Evolutionary conservation across 345 rosid species (phyloP).

Genomic region (Microthlaspi erraticum): DNA sequence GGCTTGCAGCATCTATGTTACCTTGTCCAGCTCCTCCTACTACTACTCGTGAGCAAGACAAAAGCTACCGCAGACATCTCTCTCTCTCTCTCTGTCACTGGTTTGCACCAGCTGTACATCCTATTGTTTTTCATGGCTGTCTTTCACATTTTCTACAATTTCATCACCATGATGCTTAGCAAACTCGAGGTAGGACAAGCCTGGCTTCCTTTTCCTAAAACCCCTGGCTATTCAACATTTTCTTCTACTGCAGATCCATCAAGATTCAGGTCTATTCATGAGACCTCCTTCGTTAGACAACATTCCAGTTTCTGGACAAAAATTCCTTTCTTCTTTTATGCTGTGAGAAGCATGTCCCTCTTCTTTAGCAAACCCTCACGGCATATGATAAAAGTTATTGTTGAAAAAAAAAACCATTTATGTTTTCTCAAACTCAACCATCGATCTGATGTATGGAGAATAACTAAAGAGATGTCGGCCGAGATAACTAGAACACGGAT

Average conservation of each 20-base stretch:
- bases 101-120: conserved; percentile 82
- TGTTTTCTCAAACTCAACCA: conserved; percentile 13
- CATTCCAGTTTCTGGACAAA: conserved; percentile 85
- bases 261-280: conserved; percentile 81
- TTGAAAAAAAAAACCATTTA: not conserved
- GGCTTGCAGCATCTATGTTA: conserved; percentile 65
- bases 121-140: conserved; percentile 86
- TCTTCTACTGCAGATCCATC: conserved; percentile 66
- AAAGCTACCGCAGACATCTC: conserved; percentile 32
- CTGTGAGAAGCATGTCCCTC: conserved; percentile 48
- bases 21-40: conserved; percentile 55
- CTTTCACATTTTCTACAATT: conserved; percentile 71
- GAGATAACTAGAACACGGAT: conserved; percentile 15
- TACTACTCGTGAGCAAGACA: conserved; percentile 23
- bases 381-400: not conserved
- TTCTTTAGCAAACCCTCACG: not conserved
- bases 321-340: conserved; percentile 69
- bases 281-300: conserved; percentile 79
- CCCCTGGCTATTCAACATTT: conserved; percentile 4
- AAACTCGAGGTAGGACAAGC: conserved; percentile 67
- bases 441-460: conserved; percentile 28
- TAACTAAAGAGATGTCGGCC: conserved; percentile 13
- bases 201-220: conserved; percentile 6
- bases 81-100: conserved; percentile 47
- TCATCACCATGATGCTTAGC: conserved; percentile 77